Conservation (phyloP, 768 basidiomycete genomes). For the Serendipita sp. region DNA sequence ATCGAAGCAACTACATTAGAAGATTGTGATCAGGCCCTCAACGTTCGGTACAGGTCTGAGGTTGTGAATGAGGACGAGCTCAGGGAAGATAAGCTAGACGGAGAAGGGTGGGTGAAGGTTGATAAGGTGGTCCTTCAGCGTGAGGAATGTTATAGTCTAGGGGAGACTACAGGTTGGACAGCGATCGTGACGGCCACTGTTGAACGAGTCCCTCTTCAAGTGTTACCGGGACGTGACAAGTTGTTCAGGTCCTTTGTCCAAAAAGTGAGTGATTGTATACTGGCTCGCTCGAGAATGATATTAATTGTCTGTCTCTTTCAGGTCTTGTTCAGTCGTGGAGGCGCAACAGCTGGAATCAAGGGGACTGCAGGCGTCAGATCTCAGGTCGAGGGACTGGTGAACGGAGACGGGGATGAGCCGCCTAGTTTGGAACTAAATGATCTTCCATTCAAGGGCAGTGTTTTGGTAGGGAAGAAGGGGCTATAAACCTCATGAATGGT, state of each 20-base stretch:
- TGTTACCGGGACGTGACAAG: conserved; percentile 60
- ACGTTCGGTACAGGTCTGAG: conserved; percentile 10
- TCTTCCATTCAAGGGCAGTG: conserved; percentile 51
- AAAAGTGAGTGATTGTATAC: conserved; percentile 34
- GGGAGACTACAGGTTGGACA: conserved; percentile 32
- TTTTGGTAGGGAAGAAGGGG: conserved; percentile 45
- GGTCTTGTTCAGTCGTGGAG: conserved; percentile 52
- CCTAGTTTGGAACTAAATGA: conserved; percentile 36
- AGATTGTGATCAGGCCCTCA: not conserved
- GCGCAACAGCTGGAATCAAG: conserved; percentile 51
- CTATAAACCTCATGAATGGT: not conserved
- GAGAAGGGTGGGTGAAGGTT: not conserved
- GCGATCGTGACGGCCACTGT: conserved; percentile 44
- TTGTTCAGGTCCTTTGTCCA: conserved; percentile 61
- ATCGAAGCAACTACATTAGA: conserved; percentile 24
- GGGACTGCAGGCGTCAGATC: conserved; percentile 48
- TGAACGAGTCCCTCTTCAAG: conserved; percentile 57
- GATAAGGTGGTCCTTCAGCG: not conserved
- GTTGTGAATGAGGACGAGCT: not conserved
- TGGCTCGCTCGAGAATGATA: not conserved
- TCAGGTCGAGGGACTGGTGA: conserved; percentile 36
- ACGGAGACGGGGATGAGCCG: conserved; percentile 25
- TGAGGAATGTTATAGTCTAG: conserved; percentile 25
- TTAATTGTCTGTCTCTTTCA: conserved; percentile 15
- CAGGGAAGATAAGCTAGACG: not conserved